These are phyloP conservation scores for Pyracantha coccinea DNA, from an alignment of 331 rosid genomes.

Conservation along the genomic window DNA sequence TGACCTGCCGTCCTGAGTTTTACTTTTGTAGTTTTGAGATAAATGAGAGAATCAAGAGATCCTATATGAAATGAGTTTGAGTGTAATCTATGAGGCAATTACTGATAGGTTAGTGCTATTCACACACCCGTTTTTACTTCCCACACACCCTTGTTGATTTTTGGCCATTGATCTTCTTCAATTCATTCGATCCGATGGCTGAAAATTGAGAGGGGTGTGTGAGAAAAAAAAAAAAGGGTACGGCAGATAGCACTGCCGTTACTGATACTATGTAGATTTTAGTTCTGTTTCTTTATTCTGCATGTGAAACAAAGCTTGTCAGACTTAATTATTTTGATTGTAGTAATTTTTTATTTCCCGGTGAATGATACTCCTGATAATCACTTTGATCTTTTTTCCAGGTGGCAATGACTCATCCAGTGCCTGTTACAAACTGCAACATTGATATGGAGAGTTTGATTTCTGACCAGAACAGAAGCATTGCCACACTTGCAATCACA, in stretches of 20 bases:
- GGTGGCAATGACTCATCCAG: slow-evolving; percentile 99
- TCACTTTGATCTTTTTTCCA: slow-evolving; percentile 31
- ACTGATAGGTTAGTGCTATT: background rate
- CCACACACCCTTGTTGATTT: too few species aligned
- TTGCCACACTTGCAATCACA: slow-evolving; percentile 98
- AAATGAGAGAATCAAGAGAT: background rate
- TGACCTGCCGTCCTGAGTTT: background rate
- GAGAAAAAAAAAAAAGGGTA: too few species aligned
- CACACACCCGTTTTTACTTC: too few species aligned
- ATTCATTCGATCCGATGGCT: too few species aligned
- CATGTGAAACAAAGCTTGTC: background rate
- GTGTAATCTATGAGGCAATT: background rate
- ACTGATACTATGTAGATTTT: background rate
- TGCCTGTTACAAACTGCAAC: slow-evolving; percentile 97
- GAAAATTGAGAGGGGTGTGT: too few species aligned
- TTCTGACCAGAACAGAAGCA: slow-evolving; percentile 95
- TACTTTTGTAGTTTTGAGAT: background rate
- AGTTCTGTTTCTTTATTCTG: background rate
- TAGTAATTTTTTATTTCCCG: background rate
- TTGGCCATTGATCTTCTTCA: too few species aligned
- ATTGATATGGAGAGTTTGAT: slow-evolving; percentile 98
- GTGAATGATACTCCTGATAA: background rate
- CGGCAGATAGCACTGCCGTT: too few species aligned
- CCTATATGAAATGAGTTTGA: background rate
- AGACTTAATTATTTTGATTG: background rate